Evolutionary conservation across 2,329 filamentous ascomycete genomes (phyloP), one percentile per base, ranked within the genome.

Genomic region (Trichoderma sp.): DNA sequence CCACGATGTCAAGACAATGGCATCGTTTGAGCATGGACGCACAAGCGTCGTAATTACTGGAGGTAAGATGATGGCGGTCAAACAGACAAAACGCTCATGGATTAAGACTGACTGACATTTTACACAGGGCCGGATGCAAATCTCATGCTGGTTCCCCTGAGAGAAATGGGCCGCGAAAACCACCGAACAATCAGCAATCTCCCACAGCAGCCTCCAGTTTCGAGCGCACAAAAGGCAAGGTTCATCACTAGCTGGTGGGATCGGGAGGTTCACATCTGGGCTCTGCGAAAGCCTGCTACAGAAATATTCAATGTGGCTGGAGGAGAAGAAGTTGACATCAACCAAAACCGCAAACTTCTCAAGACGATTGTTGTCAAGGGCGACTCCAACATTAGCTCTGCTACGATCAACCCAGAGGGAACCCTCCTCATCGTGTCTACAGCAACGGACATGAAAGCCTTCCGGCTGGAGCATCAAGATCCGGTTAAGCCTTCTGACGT

Each of bases 1-100:
- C 60, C 95, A 98, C 81, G 96, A 99, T 83, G 94, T 98, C 77
- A 98, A 98, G 84, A 89, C 94, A 1, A 93, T 98, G 89, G 93
- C 94, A 39, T 91, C 93, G 0, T 98, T 95, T 75, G 96, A 99
- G 81, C 91, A 91, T 67, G 90, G 88, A 65, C 90, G 90, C 64
- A 89, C 97, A 78, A 98, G 94, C 78, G 90, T 98, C 70, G 86
- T 97, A 12, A 93, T 97, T 18, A 97, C 95, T 74, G 96, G 96
- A 88, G 96, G 94, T 93, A 85, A 82, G 86, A 80, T 32, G 3
- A 68, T 26, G 9, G 1, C 6, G 3, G 30, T 32, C 24, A 26
- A 56, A 72, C n/a, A 7, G 18, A 8, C 18, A 9, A 15, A 34
- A 4, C 6, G 15, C 4, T n/a, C 9, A 21, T 11, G 30, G 3